Conservation (phyloP, 2,329 filamentous ascomycete genomes). For the Raffaelea arxii region DNA sequence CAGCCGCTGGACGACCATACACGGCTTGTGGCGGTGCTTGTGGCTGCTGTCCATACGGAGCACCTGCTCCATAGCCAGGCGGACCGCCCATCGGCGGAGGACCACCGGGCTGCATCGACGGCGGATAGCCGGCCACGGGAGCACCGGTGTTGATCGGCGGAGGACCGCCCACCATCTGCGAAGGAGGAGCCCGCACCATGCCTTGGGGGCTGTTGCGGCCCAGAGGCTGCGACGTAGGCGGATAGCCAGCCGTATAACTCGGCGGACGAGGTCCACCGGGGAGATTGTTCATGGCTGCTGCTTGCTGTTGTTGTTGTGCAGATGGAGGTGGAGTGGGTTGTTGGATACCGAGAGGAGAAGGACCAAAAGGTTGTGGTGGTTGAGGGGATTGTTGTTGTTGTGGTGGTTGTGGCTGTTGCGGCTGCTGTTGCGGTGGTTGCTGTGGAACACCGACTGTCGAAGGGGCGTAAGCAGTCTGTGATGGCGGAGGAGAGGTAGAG, state of each 20-base stretch:
- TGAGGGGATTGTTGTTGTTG: not conserved
- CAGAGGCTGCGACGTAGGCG: conserved; percentile 31
- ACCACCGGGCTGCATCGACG: conserved; percentile 36
- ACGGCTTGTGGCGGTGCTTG: conserved; percentile 25
- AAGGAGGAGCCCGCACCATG: conserved; percentile 44
- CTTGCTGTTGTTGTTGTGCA: conserved; percentile 23
- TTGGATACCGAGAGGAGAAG: conserved; percentile 8
- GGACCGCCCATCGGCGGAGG: conserved; percentile 34
- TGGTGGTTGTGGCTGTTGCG: conserved; percentile 1
- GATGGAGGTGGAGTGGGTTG: not conserved
- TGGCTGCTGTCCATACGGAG: conserved; percentile 32
- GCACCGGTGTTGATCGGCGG: conserved; percentile 58
- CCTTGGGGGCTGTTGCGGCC: conserved; percentile 46
- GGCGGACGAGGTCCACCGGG: conserved; percentile 48
- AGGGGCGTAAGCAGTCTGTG: conserved; percentile 14
- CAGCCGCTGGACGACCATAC: conserved; percentile 39
- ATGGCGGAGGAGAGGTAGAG: conserved; percentile 4
- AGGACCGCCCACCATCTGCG: conserved; percentile 53
- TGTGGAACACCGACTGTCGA: not conserved
- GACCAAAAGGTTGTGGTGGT: conserved; percentile 9
- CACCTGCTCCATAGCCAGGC: conserved; percentile 35
- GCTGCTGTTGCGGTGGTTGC: conserved; percentile 13
- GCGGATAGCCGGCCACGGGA: conserved; percentile 49
- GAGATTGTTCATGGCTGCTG: conserved; percentile 47
- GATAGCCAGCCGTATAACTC: conserved; percentile 52